phyloP scores from a whole-genome alignment of 495 filamentous ascomycete genomes.

The Lepidopterella palustris region DNA sequence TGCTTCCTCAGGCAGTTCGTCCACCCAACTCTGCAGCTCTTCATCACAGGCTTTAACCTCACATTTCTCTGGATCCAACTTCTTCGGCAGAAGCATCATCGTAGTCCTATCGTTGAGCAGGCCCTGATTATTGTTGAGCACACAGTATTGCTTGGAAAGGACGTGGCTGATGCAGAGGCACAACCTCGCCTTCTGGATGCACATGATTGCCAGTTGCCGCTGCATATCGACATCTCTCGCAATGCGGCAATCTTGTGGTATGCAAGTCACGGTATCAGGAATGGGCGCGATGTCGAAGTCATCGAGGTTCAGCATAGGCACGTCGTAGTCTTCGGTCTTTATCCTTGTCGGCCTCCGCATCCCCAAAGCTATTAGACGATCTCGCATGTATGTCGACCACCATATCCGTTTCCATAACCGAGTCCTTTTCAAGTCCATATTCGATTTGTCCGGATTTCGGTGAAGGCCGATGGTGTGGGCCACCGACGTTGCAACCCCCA shows the following conservation, averaged over 20 bases:
- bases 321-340: slow-evolving; percentile 83
- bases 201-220: slow-evolving; percentile 71
- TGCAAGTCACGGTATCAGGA: slow-evolving; percentile 53
- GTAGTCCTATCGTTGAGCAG: slow-evolving; percentile 57
- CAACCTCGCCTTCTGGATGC: slow-evolving; percentile 86
- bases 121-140: slow-evolving; percentile 70
- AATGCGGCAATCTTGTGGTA: slow-evolving; percentile 60
- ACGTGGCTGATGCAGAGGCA: slow-evolving; percentile 80
- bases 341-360: slow-evolving; percentile 86
- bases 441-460: slow-evolving; percentile 62
- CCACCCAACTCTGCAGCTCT: slow-evolving; percentile 66
- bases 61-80: slow-evolving; percentile 66
- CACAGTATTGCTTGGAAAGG: slow-evolving; percentile 80
- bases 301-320: slow-evolving; percentile 73
- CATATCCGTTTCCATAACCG: slow-evolving; percentile 85
- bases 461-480: slow-evolving; percentile 36
- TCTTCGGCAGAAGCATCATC: slow-evolving; percentile 86
- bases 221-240: slow-evolving; percentile 59
- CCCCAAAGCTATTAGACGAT: slow-evolving; percentile 78
- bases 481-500: slow-evolving; percentile 34
- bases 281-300: slow-evolving; percentile 75
- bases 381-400: slow-evolving; percentile 92
- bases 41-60: slow-evolving; percentile 66
- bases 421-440: slow-evolving; percentile 62
- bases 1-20: slow-evolving; percentile 60